These are phyloP conservation scores for Phytophthora hybrid DNA, from an alignment of 352 stramenopile species.

Conservation along the genomic window DNA sequence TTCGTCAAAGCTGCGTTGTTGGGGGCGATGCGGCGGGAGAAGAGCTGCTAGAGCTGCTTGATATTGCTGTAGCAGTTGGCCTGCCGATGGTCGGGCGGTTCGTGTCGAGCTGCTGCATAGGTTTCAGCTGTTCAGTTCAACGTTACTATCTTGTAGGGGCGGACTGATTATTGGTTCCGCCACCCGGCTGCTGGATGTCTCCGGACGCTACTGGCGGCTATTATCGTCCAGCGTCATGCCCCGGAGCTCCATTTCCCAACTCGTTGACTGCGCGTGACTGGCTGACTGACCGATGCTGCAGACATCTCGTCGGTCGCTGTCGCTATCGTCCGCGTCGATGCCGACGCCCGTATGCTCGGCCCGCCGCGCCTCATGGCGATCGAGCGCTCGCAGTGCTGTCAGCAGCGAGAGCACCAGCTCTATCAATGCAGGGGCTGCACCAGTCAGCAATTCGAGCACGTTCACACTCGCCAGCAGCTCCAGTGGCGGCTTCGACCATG, in stretches of 20 bases:
- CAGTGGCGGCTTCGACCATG: constrained; percentile 17
- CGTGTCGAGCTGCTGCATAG: background rate
- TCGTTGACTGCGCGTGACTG: constrained; percentile 2
- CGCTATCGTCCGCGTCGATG: constrained; percentile 14
- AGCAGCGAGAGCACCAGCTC: constrained; percentile 39
- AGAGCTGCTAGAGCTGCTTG: background rate
- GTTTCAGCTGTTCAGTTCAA: constrained; percentile 15
- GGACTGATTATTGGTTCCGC: constrained; percentile 14
- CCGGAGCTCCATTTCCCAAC: constrained; percentile 25
- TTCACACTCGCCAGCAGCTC: constrained; percentile 28
- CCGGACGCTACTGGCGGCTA: constrained; percentile 26
- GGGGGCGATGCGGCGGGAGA: no score
- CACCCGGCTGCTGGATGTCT: constrained; percentile 25
- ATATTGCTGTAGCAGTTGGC: background rate
- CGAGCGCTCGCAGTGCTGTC: constrained; percentile 25
- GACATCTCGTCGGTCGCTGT: constrained; percentile 21
- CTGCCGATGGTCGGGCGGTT: background rate
- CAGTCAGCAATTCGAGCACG: constrained; percentile 41
- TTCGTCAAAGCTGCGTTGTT: no score
- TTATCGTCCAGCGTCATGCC: constrained; percentile 30
- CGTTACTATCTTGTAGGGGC: background rate
- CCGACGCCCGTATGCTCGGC: constrained; percentile 5
- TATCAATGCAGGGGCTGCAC: constrained; percentile 18
- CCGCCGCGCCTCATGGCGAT: constrained; percentile 16
- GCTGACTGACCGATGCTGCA: constrained; percentile 22